Base-by-base conservation (phyloP, 83 land plant genomes). In the Picea abies region DNA sequence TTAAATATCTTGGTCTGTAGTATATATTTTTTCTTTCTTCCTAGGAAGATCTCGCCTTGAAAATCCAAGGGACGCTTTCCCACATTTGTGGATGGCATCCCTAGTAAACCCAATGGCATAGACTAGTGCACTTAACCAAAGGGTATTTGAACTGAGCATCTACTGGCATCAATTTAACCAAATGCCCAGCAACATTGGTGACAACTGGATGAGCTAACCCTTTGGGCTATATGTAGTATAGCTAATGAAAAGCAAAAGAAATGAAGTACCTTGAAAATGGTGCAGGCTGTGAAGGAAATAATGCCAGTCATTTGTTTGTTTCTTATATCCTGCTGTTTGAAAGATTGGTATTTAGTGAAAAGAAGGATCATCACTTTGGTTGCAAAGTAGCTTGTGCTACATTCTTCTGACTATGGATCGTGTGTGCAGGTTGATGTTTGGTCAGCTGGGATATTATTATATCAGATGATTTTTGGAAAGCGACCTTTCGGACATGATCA, bases 401-500 rank as follows among this genome's bases (percentile, higher is more conserved):
- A 52, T 76, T 10, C 22, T 25, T 47, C 61, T 76, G 35, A 47
- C 15, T 23, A 4, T 3, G 78, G 32, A 76, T 78, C 15, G 23
- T 71, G 26, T 37, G 56, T 41, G 32, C 93, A 97, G 99, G 99
- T 97, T 41, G 99, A 97, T 86, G 99, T 97, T 49, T 97, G 99
- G 99, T 97, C 99, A 49, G 97, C 94, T 81, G 99, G 99, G 70
- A 86, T 97, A 81, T 71, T 97, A 47, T 89, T 95, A 60, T 97
- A 94, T 87, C 99, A 97, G 89, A 97, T 97, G 99, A 93, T 97
- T 10, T 94, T 92, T 89, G 99, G 99, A 29, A 91, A 80, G 79
- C 88, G 99, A 8, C 99, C 99, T 11, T 97, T 97, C 86, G 99
- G 99, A 64, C 99, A 97, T 88, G 97, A 96, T 65, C 96, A 96